Evolutionary conservation across 1,139 yeast genomes (phyloP), one percentile per base, ranked within the genome.

Genomic region (Magnusiomyces magnusii): DNA sequence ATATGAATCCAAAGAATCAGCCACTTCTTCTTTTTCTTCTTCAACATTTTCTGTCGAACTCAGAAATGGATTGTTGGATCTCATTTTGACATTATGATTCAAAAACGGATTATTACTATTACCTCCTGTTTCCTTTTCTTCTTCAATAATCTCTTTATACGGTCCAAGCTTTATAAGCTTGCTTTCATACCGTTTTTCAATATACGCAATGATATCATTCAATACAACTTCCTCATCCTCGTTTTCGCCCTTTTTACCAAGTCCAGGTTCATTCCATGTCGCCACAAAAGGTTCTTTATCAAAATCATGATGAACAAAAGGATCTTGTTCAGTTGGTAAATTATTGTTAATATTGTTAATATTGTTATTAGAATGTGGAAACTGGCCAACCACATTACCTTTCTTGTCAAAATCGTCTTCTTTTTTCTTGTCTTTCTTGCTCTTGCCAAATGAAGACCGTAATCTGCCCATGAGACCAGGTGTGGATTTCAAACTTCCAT

Each of bases 401-500:
- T n/a, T 19, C 19, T 39, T n/a, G 17, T 19, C 19, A 9, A 9
- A 3, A n/a, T 31, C 34, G 7, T 55, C 55, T 36, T 54, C 55
- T 5, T 52, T 31, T 50, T 57, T 55, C 5, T 71, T 67, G 61
- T 50, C 53, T 19, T 50, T 50, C 31, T 71, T 69, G 50, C 64
- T 63, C 57, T 69, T 70, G 23, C 74, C 73, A 54, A 70, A 67
- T 5, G 53, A 50, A 15, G 73, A 69, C 25, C 72, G 64, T 36
- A 73, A 60, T 54, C 71, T 64, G 49, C 72, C 72, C 69, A 73
- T 68, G 51, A 73, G 67, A 55, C 66, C 61, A 3, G 53, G 41
- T 10, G 21, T 28, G 5, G 21, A 9, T n/a, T 44, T 44, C 5
- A 27, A 7, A 44, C 5, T 44, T 21, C 7, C 49, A 17, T 41